Evolutionary conservation across 2,329 filamentous ascomycete genomes (phyloP), one percentile per base, ranked within the genome.

Genomic region (Fusarium tupiense): DNA sequence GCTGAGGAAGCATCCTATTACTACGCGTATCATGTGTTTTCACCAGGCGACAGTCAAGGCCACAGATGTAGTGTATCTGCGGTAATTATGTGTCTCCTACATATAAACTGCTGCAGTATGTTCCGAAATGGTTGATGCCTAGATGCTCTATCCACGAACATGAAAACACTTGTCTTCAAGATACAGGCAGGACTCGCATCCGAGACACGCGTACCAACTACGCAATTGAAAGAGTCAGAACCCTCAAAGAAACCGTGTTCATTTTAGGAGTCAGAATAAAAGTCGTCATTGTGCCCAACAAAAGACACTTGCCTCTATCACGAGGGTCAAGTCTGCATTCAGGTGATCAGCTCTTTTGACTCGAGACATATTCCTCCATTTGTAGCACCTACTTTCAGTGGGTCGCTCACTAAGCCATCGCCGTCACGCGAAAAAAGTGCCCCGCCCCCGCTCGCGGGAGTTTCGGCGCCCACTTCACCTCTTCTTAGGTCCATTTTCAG

Each of bases 361-460:
- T 41, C 57, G 38, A 65, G 57, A 41, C 62, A 49, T 40, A 62
- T 44, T 37, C 2, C 44, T 31, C 60, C 49, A 67, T 64, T 64
- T 47, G 59, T 63, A 33, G 33, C 52, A 65, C 24, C 35, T 29
- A 60, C 47, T 26, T 57, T 22, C 38, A 67, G 57, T 62, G 72
- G 52, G 64, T 62, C 56, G 65, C n/a, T 53, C 58, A 64, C 31
- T 68, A 69, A 66, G 61, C 66, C 67, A 46, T 58, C 44, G 58
- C 58, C 58, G 58, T 69, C 50, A 69, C 66, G 58, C 65, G 62
- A 67, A 66, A 66, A 63, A 22, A 47, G 40, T 69, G 58, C 72
- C 72, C 72, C 69, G 61, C 72, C 72, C 72, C 72, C 72, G 72
- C 72, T 59, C 47, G 12, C 75, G 75, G 75, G 67, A 68, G 60